Base-by-base conservation (phyloP, 2,329 filamentous ascomycete species). In the Knufia fluminis region DNA sequence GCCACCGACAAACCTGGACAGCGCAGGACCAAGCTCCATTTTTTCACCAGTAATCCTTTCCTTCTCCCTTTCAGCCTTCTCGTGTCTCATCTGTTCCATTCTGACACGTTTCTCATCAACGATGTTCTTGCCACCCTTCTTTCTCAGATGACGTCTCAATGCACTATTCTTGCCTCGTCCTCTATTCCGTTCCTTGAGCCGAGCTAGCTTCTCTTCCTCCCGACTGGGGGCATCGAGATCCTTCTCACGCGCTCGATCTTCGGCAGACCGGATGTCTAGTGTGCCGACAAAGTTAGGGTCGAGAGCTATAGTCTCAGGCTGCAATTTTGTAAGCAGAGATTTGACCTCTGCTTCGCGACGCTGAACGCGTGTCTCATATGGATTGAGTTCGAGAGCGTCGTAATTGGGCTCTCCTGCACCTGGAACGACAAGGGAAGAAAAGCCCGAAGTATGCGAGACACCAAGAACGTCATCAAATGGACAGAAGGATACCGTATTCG, bases 381-480 rank as follows among this genome's bases (percentile, higher is more conserved):
- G 92, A 72, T 98, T 98, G 59, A 83, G 76, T 68, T 98, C 92
- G 48, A 96, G 74, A 2, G 89, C 86, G 66, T 98, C 92, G 65
- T 86, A 96, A 76, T 97, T 97, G 64, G 92, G 82, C 67, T 98
- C 92, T 54, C 92, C 92, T n/a, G 91, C 86, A 42, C 92, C 92
- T 6, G 92, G 92, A 1, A 97, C 81, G 59, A 98, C 80, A 62
- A 96, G 80, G 49, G 85, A 92, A 14, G 85, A 86, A 71, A 97
- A 97, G 12, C 92, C 92, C 52, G 82, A 73, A 62, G 86, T 78
- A 70, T 97, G 91, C 1, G 83, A 79, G 20, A 95, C 77, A 12
- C 91, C 92, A 1, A 98, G 78, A 1, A 96, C 73, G 71, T 98
- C 92, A 66, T 98, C 92, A 55, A 86, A 95, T 0, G 92, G 92